Conservation (phyloP, 1,139 yeast species). For the Lodderomyces margitis region DNA sequence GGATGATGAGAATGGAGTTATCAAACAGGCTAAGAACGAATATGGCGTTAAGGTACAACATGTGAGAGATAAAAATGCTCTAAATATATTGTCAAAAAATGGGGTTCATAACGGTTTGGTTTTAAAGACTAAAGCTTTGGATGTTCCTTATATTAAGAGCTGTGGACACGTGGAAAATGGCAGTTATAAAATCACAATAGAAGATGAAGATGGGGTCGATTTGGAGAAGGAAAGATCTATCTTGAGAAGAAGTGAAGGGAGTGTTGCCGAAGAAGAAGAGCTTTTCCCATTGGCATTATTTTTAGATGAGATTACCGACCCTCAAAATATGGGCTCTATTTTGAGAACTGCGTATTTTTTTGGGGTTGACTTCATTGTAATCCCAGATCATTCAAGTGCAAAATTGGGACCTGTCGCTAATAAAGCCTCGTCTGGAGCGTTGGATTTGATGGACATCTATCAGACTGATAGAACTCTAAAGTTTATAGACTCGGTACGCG, state of each 20-base stretch:
- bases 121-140: slow-evolving; percentile 61
- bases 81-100: slow-evolving; percentile 60
- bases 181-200: slow-evolving; percentile 23
- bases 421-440: slow-evolving; percentile 86
- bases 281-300: slow-evolving; percentile 67
- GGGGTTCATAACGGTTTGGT: slow-evolving; percentile 86
- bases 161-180: slow-evolving; percentile 33
- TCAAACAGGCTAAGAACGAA: slow-evolving; percentile 42
- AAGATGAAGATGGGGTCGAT: slow-evolving; percentile 12
- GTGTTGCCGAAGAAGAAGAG: slow-evolving; percentile 20
- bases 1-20: slow-evolving; percentile 30
- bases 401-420: slow-evolving; percentile 73
- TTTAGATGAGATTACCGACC: slow-evolving; percentile 82
- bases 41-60: slow-evolving; percentile 42
- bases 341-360: slow-evolving; percentile 77
- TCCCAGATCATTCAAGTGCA: slow-evolving; percentile 73
- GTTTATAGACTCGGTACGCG: slow-evolving; percentile 56
- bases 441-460: slow-evolving; percentile 68
- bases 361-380: slow-evolving; percentile 78
- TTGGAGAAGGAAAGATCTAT: slow-evolving; percentile 9
- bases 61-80: slow-evolving; percentile 50
- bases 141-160: slow-evolving; percentile 38
- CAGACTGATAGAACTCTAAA: slow-evolving; percentile 55
- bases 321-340: slow-evolving; percentile 88
- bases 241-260: neutral